These are phyloP conservation scores for Hibiscus mutabilis DNA, from an alignment of 345 rosid genomes.

Conservation along the genomic window DNA sequence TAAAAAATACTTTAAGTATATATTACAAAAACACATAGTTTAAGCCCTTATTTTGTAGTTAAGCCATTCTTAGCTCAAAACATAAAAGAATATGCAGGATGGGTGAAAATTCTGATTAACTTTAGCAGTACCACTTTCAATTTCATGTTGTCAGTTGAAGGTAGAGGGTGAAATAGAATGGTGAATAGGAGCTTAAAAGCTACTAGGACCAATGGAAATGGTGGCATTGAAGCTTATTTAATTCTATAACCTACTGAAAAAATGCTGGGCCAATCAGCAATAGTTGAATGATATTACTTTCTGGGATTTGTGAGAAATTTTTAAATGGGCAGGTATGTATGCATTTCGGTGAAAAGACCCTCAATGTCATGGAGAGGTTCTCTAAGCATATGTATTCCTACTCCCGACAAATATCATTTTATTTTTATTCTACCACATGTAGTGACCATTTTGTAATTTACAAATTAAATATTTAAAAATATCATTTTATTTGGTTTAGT, in stretches of 20 bases:
- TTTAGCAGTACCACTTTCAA: too few relatives aligned
- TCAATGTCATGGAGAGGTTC: neutral
- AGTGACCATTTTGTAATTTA: too few relatives aligned
- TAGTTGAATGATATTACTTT: neutral
- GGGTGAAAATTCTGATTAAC: too few relatives aligned
- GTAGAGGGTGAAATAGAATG: neutral
- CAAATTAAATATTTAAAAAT: too few relatives aligned
- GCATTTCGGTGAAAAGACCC: neutral
- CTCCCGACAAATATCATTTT: neutral
- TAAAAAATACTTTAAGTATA: too few relatives aligned
- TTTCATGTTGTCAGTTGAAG: neutral
- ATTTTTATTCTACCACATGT: too few relatives aligned
- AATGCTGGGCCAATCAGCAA: neutral
- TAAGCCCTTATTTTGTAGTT: too few relatives aligned
- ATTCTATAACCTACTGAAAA: neutral
- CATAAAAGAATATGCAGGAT: too few relatives aligned
- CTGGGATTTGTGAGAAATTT: neutral
- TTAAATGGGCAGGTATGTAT: constrained; percentile 1
- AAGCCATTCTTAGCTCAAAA: too few relatives aligned
- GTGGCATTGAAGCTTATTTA: neutral
- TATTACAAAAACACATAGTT: too few relatives aligned
- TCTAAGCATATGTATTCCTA: neutral
- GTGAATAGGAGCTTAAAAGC: neutral
- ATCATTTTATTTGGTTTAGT: too few relatives aligned
- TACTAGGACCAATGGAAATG: neutral